Evolutionary conservation across 352 stramenopile genomes (phyloP), one percentile per base, ranked within the genome.

Genomic region (Elongisporangium anandrum): DNA sequence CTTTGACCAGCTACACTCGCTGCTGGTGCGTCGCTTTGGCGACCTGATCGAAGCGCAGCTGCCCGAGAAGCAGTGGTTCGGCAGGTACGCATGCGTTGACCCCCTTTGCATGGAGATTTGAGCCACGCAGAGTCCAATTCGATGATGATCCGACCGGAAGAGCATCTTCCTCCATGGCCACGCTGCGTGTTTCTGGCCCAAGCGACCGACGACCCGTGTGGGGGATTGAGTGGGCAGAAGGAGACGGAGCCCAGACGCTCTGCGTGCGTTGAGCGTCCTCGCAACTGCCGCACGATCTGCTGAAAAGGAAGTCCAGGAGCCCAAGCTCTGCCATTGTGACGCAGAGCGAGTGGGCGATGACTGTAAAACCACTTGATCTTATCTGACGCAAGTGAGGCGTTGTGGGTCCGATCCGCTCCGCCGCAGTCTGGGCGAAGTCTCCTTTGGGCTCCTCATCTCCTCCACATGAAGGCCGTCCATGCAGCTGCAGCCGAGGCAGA

Each of bases 281-380:
- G 24, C n/a, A 15, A 45, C 29, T 19, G 48, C 56, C 20, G 56
- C 56, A 50, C 17, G 41, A 15, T 20, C 20, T 52, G n/a, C 12
- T 39, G 56, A 20, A 34, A 50, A 17, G 24, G 16, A 62, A 26
- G 29, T 6, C 6, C 48, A 41, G 29, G 41, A 20, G 26, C 17
- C 19, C 34, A n/a, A 21, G 57, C 26, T 26, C 9, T 23, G 23
- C 2, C 19, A 53, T 41, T n/a, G 19, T 23, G 51, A 45, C 34
- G 34, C 34, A 45, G 34, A 45, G 13, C 49, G 34, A 51, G 7
- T 53, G 54, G 78, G 63, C 76, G 39, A 69, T 73, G 83, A 93
- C 68, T 93, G 81, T 74, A 78, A 94, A 94, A 92, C 71, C 76
- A 77, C 80, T 94, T 94, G 84, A 94, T 92, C 84, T 94, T 92